Evolutionary conservation across 1,284 basidiomycete genomes (phyloP), one percentile per base, ranked within the genome.

Genomic region (Apiotrichum laibachii): DNA sequence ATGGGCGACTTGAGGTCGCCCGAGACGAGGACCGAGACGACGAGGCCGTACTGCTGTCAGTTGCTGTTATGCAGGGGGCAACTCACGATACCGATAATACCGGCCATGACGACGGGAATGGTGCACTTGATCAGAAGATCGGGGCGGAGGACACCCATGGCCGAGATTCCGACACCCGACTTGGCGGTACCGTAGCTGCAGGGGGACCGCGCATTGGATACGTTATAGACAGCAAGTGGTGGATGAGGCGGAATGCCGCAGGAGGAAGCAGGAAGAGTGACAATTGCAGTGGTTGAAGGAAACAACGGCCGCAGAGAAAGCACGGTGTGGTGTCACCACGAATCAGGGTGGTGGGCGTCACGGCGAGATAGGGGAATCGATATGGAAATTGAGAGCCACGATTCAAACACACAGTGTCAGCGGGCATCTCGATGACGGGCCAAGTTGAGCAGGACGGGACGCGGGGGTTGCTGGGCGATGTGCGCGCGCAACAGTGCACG

Each of bases 71-170:
- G 44, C 2, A 8, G 8, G 2, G 8, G 18, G 9, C 0, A 15
- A 76, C 76, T 63, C 51, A 79, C 78, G 67, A 93, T 90, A 75
- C 89, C 92, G 80, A 96, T 94, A 82, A 99, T 98, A 92, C 94
- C 94, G 83, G 94, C 92, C 94, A 99, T 98, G 80, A 99, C 89
- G 77, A 98, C 94, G 56, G 95, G 95, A 65, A 98, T 88, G 64
- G 92, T 88, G 84, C 89, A 95, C 85, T 83, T 90, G 89, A 93
- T 92, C 88, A 93, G 91, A 69, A 91, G 83, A 82, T 94, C 91
- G 59, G 91, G 91, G 68, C 93, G 87, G 68, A 98, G 86, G 63
- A 97, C 92, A 62, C 93, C 92, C 93, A 98, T 95, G 68, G 94
- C 93, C 59, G 94, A 92, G 76, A 99, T 97, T 78, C 95, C 96